A percentile compares a stretch with the other conserved stretches of the same genome.
These are phyloP conservation scores for Cephalotrichum gorgonifer DNA, from an alignment of 2,329 filamentous ascomycete species.

Conservation along the genomic window DNA sequence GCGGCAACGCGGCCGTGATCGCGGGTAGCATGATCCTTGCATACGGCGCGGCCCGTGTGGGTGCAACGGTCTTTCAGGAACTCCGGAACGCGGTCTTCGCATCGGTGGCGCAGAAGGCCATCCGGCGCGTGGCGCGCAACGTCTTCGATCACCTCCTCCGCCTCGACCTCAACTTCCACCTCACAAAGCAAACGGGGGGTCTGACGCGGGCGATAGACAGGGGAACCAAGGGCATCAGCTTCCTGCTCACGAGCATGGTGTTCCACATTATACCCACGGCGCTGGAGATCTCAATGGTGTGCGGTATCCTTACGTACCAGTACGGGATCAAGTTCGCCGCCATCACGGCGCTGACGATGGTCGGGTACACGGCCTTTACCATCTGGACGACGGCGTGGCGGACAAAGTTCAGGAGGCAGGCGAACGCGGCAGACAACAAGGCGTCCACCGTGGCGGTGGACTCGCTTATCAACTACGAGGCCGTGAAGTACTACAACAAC, in stretches of 20 bases:
- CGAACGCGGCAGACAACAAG: conserved; percentile 92
- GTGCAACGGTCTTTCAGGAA: conserved; percentile 85
- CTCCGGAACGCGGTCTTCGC: conserved; percentile 93
- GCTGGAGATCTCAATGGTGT: conserved; percentile 89
- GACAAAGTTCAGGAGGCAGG: conserved; percentile 89
- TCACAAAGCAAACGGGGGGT: conserved; percentile 89
- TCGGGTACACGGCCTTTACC: conserved; percentile 90
- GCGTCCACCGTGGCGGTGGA: conserved; percentile 93
- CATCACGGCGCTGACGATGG: conserved; percentile 85
- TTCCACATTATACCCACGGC: conserved; percentile 94
- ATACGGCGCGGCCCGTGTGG: conserved; percentile 81
- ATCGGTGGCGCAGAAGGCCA: conserved; percentile 93
- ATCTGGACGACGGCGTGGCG: conserved; percentile 95
- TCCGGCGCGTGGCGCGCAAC: conserved; percentile 79
- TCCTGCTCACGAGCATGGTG: conserved; percentile 93
- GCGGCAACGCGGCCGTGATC: conserved; percentile 81
- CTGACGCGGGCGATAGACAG: conserved; percentile 90
- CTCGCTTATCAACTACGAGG: conserved; percentile 96
- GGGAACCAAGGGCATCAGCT: conserved; percentile 97
- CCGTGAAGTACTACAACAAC: conserved; percentile 99
- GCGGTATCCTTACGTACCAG: conserved; percentile 91
- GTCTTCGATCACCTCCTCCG: conserved; percentile 85
- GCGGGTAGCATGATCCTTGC: conserved; percentile 90
- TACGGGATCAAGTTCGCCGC: conserved; percentile 87
- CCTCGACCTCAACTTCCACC: conserved; percentile 86